A percentile compares a stretch with the other conserved stretches of the same genome.
Evolutionary conservation across 2,329 filamentous ascomycete species (phyloP).

Genomic region (Trichoderma simmonsii): DNA sequence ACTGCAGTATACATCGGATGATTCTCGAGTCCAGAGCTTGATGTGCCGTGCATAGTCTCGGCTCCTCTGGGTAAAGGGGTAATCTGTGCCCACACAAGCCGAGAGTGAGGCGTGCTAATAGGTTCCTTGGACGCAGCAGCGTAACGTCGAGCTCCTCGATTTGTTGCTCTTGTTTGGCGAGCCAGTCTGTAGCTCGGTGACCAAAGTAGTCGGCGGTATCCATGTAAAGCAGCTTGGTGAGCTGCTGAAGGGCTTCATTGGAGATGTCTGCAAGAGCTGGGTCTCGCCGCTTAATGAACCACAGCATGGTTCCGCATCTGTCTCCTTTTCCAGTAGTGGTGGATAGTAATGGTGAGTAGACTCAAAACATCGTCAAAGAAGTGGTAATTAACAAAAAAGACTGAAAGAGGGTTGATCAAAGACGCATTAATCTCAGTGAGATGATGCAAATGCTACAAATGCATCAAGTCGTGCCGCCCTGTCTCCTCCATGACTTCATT

Average conservation of each 20-base stretch:
- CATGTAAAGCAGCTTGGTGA: slow-evolving; percentile 39
- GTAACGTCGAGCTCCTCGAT: slow-evolving; percentile 9
- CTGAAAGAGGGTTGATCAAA: neutral
- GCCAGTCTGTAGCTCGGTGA: slow-evolving; percentile 36
- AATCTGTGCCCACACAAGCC: slow-evolving; percentile 28
- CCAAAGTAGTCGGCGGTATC: slow-evolving; percentile 24
- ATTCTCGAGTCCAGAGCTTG: slow-evolving; percentile 40
- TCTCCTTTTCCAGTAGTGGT: neutral
- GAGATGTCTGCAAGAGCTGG: slow-evolving; percentile 24
- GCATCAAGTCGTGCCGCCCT: too few relatives aligned
- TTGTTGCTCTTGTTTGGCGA: slow-evolving; percentile 32
- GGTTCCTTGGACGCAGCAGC: slow-evolving; percentile 28
- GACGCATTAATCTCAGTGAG: neutral
- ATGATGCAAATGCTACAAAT: neutral
- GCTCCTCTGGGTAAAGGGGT: slow-evolving; percentile 27
- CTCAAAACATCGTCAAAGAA: neutral
- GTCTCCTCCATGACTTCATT: neutral
- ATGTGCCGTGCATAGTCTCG: slow-evolving; percentile 43
- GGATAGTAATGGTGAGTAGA: neutral
- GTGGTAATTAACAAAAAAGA: neutral
- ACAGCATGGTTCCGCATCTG: slow-evolving; percentile 20
- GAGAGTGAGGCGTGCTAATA: slow-evolving; percentile 34
- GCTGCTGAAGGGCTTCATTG: slow-evolving; percentile 27
- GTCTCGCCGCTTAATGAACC: slow-evolving; percentile 20
- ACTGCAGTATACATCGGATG: slow-evolving; percentile 43